These are phyloP conservation scores for Serendipita sp. DNA, from an alignment of 768 basidiomycete genomes.

Conservation along the genomic window DNA sequence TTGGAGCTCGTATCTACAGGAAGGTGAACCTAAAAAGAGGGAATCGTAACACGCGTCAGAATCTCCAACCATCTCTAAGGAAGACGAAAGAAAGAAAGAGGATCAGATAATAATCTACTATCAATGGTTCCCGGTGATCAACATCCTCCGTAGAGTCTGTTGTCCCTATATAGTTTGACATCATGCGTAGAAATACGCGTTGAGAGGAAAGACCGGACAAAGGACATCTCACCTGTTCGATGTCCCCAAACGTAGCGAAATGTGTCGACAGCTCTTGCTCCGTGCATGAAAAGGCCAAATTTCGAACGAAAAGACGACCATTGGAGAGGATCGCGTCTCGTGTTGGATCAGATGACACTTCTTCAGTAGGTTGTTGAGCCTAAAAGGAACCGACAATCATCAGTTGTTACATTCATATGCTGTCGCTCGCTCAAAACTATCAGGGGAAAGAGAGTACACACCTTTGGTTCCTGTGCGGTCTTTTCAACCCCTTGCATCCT, in stretches of 20 bases:
- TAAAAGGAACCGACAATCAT: too few species aligned
- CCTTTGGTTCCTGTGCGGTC: constrained; percentile 8
- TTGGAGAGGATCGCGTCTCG: constrained; percentile 50
- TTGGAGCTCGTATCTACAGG: constrained; percentile 34
- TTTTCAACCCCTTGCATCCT: neutral
- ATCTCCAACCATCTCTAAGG: constrained; percentile 16
- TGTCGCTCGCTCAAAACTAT: neutral
- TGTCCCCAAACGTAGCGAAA: constrained; percentile 51
- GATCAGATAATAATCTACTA: constrained; percentile 40
- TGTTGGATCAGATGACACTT: constrained; percentile 15
- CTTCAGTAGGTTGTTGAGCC: neutral
- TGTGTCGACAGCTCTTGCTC: constrained; percentile 48
- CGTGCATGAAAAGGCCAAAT: constrained; percentile 75
- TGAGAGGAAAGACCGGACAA: neutral
- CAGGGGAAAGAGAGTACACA: too few species aligned
- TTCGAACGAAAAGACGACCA: constrained; percentile 79
- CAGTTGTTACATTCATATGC: neutral
- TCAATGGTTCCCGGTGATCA: constrained; percentile 42
- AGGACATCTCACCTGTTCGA: constrained; percentile 50
- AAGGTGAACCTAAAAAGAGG: constrained; percentile 32
- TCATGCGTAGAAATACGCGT: neutral
- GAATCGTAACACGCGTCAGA: neutral
- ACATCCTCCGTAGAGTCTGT: constrained; percentile 40
- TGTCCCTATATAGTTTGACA: constrained; percentile 36
- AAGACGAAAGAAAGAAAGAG: constrained; percentile 8